Evolutionary conservation across 768 basidiomycete genomes (phyloP), one percentile per base, ranked within the genome.

Genomic region (Phlebiopsis flavidoalba): DNA sequence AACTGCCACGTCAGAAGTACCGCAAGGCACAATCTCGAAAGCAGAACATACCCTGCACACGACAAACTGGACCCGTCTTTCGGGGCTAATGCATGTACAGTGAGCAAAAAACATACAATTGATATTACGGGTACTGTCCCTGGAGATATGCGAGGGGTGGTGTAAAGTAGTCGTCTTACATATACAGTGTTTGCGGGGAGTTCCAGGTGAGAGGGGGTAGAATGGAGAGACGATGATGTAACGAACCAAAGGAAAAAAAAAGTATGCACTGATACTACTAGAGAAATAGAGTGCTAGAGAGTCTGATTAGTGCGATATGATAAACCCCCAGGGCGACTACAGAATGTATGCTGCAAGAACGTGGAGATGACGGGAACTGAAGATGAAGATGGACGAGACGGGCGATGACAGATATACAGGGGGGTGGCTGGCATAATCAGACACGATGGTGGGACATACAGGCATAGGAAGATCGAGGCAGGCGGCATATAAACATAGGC

Each of bases 271-370:
- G 59, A 52, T 49, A 63, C 57, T 59, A 59, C 40, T 58, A 62
- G 54, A 59, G 22, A 54, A 59, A 56, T 37, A 62, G 51, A 59
- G 54, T 53, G 51, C 37, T 26, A 61, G 45, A 64, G 43, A 57
- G 59, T 64, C 63, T 60, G 59, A 64, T 64, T 64, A 64, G 60
- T 61, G 60, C 59, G 56, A 64, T n/a, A 64, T 52, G 36, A 22
- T 47, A 53, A 57, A 61, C 63, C 60, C 63, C 63, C 60, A 22
- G 6, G 36, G 40, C 59, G 47, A 58, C 35, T 36, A 36, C 37
- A 40, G 46, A 53, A 40, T 35, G 45, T 43, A 50, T 53, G 37
- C 40, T 33, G 53, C 21, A 54, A 48, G 51, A 54, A 54, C n/a
- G 51, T 37, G 11, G 51, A 56, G 52, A 53, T 21, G 49, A 35